A percentile compares a stretch with the other conserved stretches of the same genome.
These are phyloP conservation scores for Neurospora cerealis DNA, from an alignment of 495 filamentous ascomycete species.

Conservation along the genomic window DNA sequence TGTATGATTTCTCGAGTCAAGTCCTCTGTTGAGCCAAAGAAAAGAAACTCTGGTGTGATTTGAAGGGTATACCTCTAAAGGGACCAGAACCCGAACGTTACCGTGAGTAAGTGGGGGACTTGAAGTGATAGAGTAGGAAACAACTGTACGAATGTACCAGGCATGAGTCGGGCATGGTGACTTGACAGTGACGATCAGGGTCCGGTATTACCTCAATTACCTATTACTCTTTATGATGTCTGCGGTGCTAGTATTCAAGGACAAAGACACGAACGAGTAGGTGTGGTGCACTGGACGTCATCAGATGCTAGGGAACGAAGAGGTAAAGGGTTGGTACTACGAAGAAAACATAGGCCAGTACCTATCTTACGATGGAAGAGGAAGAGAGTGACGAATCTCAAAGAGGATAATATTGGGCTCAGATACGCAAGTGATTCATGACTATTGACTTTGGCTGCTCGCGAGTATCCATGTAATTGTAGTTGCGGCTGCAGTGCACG, in stretches of 20 bases:
- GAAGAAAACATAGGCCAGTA: background rate
- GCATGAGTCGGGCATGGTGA: background rate
- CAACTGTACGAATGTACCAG: background rate
- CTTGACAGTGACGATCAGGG: background rate
- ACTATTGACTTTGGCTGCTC: background rate
- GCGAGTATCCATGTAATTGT: background rate
- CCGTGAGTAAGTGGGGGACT: background rate
- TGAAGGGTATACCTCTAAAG: too few species aligned
- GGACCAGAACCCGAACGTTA: too few species aligned
- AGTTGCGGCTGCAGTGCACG: background rate
- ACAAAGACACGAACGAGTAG: background rate
- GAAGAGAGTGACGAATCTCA: too few species aligned
- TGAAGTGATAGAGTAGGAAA: background rate
- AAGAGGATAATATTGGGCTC: too few species aligned
- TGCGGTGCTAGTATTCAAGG: background rate
- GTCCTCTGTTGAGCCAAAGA: too few species aligned
- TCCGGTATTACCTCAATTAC: background rate
- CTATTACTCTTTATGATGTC: background rate
- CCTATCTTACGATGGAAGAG: too few species aligned
- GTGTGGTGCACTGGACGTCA: background rate
- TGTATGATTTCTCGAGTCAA: too few species aligned
- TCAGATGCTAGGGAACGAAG: background rate
- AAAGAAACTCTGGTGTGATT: too few species aligned
- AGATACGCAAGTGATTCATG: background rate
- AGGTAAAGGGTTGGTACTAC: background rate